Evolutionary conservation across 1,284 basidiomycete genomes (phyloP).

Genomic region (Cryptococcus amylolentus): DNA sequence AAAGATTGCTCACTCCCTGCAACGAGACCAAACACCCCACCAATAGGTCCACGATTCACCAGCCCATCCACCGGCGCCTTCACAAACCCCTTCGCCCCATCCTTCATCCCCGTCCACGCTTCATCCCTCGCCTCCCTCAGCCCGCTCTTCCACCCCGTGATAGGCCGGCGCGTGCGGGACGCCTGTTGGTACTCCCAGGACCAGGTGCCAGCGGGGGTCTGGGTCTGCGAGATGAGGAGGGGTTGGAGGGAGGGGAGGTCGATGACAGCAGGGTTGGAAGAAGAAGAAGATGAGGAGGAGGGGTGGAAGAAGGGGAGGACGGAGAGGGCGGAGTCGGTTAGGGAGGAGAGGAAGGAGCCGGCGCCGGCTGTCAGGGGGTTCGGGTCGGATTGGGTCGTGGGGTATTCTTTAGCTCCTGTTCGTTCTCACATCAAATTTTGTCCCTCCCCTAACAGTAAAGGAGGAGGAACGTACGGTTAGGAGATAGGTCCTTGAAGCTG

Average conservation of each 20-base stretch:
- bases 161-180: neutral
- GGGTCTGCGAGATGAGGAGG: neutral
- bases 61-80: neutral
- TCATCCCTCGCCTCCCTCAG: constrained; percentile 3
- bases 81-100: constrained; percentile 2
- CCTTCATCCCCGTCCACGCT: neutral
- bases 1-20: neutral
- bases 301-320: no score
- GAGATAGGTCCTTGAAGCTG: constrained; percentile 52
- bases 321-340: no score
- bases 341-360: no score
- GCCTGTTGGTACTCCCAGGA: constrained; percentile 1
- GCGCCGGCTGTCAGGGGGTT: constrained; percentile 53
- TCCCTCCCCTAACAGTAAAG: no score
- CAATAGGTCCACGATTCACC: neutral
- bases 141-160: constrained; percentile 2
- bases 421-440: no score
- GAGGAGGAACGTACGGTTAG: constrained; percentile 37
- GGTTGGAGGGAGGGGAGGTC: constrained; percentile 1
- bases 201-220: neutral
- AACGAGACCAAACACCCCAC: neutral
- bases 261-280: neutral
- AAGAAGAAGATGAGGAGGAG: no score
- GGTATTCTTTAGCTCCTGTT: constrained; percentile 56
- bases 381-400: constrained; percentile 47